Base-by-base conservation (phyloP, 2,329 filamentous ascomycete genomes). In the Neonectria punicea region DNA sequence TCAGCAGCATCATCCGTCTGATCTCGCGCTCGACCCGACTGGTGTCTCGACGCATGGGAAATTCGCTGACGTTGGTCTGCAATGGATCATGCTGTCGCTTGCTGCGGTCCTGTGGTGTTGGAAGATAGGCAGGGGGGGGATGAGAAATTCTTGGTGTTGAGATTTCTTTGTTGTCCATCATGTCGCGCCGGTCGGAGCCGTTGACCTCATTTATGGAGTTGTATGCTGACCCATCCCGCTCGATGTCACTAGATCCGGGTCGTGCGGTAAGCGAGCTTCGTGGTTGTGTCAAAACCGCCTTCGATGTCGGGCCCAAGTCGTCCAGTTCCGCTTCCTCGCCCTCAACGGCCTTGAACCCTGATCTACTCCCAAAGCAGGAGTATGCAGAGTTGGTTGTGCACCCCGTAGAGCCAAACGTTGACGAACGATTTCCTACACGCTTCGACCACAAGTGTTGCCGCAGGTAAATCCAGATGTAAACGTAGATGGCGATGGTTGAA, bases 401-500 rank as follows among this genome's bases (percentile, higher is more conserved):
- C 14, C 4, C 34, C 28, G 18, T 65, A 60, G 39, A 43, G n/a
- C n/a, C n/a, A 39, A 39, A 39, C 1, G 65, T 25, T 16, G 62
- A 41, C 10, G 49, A 44, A 1, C 56, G n/a, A 9, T 49, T 39
- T 1, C 39, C 14, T 6, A 41, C 53, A 6, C 7, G 20, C 1
- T 36, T 60, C 2, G 65, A 39, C 6, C 50, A 20, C 3, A 73
- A 54, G 11, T 71, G 58, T 9, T 53, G 61, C 25, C 59, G 58
- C 8, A 73, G 10, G 13, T 72, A 72, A 4, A 62, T 30, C 70
- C 70, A 82, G 20, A 84, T 78, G 58, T 81, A 83, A 1, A 76
- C 71, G 61, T 84, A 84, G 20, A 83, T 81, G 39, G 63, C 70
- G 18, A 83, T 75, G 1, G 80, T 81, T 8, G 71, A 70, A 41